These are phyloP conservation scores for Xylaria intraflava DNA, from an alignment of 495 filamentous ascomycete genomes.

Conservation along the genomic window DNA sequence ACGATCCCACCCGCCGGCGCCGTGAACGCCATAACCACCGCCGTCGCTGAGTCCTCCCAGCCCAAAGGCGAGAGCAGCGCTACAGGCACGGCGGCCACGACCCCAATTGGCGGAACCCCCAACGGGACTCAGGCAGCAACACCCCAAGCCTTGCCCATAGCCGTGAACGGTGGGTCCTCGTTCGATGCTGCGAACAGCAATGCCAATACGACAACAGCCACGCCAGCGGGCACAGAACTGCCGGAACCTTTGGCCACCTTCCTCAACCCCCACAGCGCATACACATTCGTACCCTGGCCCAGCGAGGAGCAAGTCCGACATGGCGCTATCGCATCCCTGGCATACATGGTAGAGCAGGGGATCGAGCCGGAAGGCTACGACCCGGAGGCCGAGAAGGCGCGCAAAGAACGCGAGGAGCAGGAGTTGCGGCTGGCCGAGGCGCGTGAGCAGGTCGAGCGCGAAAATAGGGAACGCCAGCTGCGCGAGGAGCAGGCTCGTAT, in stretches of 20 bases:
- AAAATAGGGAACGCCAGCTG: constrained; percentile 34
- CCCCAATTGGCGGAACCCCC: constrained; percentile 24
- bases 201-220: neutral
- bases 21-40: constrained; percentile 27
- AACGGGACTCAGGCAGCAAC: constrained; percentile 15
- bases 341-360: constrained; percentile 50
- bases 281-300: constrained; percentile 63
- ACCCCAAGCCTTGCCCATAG: neutral
- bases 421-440: constrained; percentile 36
- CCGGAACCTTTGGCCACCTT: constrained; percentile 36
- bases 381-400: constrained; percentile 42
- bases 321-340: constrained; percentile 56
- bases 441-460: constrained; percentile 36
- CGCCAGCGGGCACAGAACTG: constrained; percentile 16
- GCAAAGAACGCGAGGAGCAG: constrained; percentile 35
- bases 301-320: constrained; percentile 53
- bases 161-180: constrained; percentile 7
- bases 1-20: constrained; percentile 61
- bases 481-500: constrained; percentile 31
- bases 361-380: constrained; percentile 51
- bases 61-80: constrained; percentile 17
- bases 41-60: constrained; percentile 5
- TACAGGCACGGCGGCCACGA: constrained; percentile 18
- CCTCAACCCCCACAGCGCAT: constrained; percentile 45
- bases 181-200: constrained; percentile 1